phyloP scores from a whole-genome alignment of 345 rosid genomes.

The Euphorbia pulcherrima region DNA sequence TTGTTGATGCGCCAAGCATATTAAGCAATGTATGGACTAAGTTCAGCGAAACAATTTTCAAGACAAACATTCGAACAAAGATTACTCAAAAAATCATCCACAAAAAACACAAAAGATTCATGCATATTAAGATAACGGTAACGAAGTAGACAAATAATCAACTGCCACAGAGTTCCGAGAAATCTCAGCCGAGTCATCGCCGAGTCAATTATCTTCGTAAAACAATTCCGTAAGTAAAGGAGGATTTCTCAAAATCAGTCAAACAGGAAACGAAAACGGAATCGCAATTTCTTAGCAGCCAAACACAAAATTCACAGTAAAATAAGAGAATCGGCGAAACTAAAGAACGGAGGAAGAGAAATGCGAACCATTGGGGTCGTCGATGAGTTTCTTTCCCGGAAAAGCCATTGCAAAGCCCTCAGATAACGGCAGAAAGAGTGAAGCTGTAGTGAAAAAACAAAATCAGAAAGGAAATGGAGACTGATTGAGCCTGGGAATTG shows the following conservation, averaged over 20 bases:
- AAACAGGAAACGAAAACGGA: not conserved
- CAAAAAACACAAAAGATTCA: not conserved
- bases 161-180: not conserved
- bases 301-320: slow-evolving; percentile 8
- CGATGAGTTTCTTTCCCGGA: slow-evolving; percentile 85
- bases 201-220: not conserved
- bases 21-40: not conserved
- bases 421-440: not conserved
- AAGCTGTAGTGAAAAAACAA: not conserved
- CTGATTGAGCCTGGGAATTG: not conserved
- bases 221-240: not conserved
- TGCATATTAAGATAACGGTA: not conserved
- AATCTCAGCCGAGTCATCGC: not conserved
- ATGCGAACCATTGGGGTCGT: slow-evolving; percentile 70
- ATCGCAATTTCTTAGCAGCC: slow-evolving; percentile 13
- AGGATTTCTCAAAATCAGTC: not conserved
- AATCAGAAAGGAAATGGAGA: not conserved
- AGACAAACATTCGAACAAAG: not conserved
- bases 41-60: not conserved
- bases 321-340: slow-evolving; percentile 1
- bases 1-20: not conserved
- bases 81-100: not conserved
- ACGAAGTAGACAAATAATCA: not conserved
- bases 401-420: slow-evolving; percentile 47
- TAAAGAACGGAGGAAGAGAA: slow-evolving; percentile 4